Evolutionary conservation across 306 rosid genomes (phyloP).

Genomic region (Cucumis hystrix): DNA sequence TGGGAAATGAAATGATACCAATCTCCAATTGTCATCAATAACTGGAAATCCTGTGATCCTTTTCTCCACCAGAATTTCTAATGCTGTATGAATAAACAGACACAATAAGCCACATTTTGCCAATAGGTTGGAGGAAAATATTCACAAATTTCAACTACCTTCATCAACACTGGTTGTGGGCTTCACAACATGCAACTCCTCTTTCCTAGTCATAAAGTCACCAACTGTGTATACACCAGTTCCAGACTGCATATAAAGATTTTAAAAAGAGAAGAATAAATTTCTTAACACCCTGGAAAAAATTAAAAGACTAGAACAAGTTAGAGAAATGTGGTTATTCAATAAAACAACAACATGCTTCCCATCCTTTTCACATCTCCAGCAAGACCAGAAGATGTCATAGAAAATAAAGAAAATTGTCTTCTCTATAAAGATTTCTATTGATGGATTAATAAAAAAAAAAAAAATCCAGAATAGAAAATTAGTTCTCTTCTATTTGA

Average conservation of each 20-base stretch:
- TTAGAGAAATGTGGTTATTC: not conserved
- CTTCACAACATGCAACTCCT: constrained; percentile 63
- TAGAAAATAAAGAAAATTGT: no score
- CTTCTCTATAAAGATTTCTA: no score
- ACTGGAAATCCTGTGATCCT: constrained; percentile 98
- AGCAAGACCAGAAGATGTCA: no score
- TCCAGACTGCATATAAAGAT: constrained; percentile 34
- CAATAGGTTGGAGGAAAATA: not conserved
- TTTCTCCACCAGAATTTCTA: constrained; percentile 72
- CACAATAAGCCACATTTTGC: constrained; percentile 9
- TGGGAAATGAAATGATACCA: constrained; percentile 37
- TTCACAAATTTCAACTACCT: constrained; percentile 28
- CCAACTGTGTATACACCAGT: constrained; percentile 67
- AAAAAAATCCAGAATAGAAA: no score
- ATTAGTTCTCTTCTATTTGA: no score
- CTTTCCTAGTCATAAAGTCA: constrained; percentile 80
- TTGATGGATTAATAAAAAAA: no score
- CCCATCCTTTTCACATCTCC: no score
- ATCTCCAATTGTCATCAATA: constrained; percentile 73
- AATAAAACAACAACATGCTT: no score
- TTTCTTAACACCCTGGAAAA: not conserved
- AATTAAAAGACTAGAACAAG: not conserved
- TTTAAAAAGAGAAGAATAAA: not conserved
- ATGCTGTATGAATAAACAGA: constrained; percentile 46
- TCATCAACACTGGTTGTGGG: constrained; percentile 85